Conservation (phyloP, 352 stramenopile genomes). For the Thalassiosira livingstoniorum region DNA sequence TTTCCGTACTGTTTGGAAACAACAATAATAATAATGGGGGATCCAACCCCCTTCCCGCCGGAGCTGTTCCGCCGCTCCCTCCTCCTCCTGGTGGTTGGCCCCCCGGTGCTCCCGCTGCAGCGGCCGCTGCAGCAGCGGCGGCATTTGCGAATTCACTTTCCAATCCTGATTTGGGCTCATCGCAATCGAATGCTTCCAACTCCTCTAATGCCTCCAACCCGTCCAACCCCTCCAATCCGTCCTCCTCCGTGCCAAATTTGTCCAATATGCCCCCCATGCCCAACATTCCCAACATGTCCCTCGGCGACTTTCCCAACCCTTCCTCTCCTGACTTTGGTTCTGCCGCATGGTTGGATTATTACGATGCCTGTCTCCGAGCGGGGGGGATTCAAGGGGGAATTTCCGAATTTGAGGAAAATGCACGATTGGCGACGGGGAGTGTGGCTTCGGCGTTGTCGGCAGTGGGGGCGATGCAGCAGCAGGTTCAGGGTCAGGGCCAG, state of each 20-base stretch:
- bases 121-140: conserved; percentile 37
- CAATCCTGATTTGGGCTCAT: background rate
- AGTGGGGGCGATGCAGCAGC: background rate
- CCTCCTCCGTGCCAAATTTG: background rate
- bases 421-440: conserved; percentile 11
- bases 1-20: conserved; percentile 55
- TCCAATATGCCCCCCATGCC: background rate
- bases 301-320: background rate
- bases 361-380: conserved; percentile 45
- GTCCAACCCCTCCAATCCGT: background rate
- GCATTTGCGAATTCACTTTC: conserved; percentile 37
- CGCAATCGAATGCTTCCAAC: background rate
- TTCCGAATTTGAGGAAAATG: conserved; percentile 51
- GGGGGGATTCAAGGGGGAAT: conserved; percentile 34
- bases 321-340: conserved; percentile 23
- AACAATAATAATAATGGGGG: background rate
- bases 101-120: conserved; percentile 26
- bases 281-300: background rate
- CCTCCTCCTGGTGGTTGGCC: conserved; percentile 55
- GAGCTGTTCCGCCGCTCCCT: conserved; percentile 41
- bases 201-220: background rate
- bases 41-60: background rate
- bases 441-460: conserved; percentile 10
- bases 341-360: conserved; percentile 57
- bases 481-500: conserved; percentile 6